A percentile compares a stretch with the other conserved stretches of the same genome.
Evolutionary conservation across 2,329 filamentous ascomycete species (phyloP).

Genomic region (Beauveria medogensis): DNA sequence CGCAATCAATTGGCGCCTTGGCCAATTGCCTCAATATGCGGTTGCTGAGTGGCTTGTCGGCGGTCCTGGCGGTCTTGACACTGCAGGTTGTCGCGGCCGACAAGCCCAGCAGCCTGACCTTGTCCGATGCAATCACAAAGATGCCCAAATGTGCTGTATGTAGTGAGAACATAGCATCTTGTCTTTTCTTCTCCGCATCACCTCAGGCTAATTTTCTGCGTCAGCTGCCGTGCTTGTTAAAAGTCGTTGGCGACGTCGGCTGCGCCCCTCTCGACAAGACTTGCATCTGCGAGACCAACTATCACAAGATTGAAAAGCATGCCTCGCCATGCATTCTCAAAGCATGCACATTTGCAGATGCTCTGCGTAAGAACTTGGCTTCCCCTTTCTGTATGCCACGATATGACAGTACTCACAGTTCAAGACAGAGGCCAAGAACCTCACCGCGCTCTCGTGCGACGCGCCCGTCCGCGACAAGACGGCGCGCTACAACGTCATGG

Average conservation of each 20-base stretch:
- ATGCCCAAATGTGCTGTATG: slow-evolving; percentile 8
- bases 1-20: background rate
- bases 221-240: slow-evolving; percentile 1
- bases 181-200: background rate
- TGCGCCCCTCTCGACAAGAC: slow-evolving; percentile 1
- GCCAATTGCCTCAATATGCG: background rate
- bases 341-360: slow-evolving; percentile 18
- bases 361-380: slow-evolving; percentile 16
- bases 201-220: background rate
- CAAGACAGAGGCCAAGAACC: slow-evolving; percentile 13
- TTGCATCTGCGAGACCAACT: slow-evolving; percentile 9
- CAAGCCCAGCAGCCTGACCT: background rate
- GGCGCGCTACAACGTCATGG: slow-evolving; percentile 26
- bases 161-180: too few species aligned
- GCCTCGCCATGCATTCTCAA: slow-evolving; percentile 18
- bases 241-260: background rate
- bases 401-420: background rate
- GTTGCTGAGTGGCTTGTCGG: background rate
- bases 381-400: too few species aligned
- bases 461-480: slow-evolving; percentile 24
- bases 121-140: background rate
- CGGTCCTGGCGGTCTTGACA: background rate
- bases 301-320: slow-evolving; percentile 14
- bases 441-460: slow-evolving; percentile 21
- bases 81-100: background rate